Base-by-base conservation (phyloP, 495 filamentous ascomycete genomes). In the Choiromyces venosus region DNA sequence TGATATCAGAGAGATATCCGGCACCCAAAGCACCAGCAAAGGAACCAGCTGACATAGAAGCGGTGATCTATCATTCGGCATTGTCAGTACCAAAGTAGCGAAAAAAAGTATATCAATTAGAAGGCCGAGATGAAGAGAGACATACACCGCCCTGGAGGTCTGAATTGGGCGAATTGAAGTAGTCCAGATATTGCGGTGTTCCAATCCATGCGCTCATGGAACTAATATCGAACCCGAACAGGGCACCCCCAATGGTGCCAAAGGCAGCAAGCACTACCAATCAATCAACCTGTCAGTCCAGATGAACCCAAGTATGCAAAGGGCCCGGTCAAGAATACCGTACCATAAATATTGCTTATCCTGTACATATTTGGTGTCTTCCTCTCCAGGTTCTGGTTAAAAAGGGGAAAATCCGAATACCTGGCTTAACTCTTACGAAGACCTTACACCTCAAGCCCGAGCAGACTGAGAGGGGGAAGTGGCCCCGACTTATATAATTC, bases 221-320 rank as follows among this genome's bases (percentile, higher is more conserved):
- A 72, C 87, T 87, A 81, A 93, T 92, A 84, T 93, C 92, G 77
- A 93, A 93, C 71, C 91, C 91, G 75, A 96, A 94, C 25, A 94
- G 86, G 66, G 87, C 89, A 81, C 92, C 92, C 73, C 92, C 92
- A 71, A 87, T 86, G 71, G 85, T 86, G 76, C 85, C 85, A 72
- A 87, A 86, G 25, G 83, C 82, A 66, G 85, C 84, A 56, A 87
- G 84, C 25, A 85, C 84, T 85, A 67, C 71, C 19, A 65, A 69
- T 33, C 39, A 44, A 16, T 35, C 40, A 70, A 42, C 9, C n/a
- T 38, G 18, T 77, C 4, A 77, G 75, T 39, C 56, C 35, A 12
- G 42, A n/a, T 65, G 42, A 46, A 69, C 2, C 6, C 37, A 29
- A 21, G 16, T 19, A 14, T 4, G 25, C 4, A 8, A 65, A 64